Percentiles rank a stretch among this genome's conserved stretches.
phyloP scores from a whole-genome alignment of 208 protist species.

The Wallacemonas sp. region DNA sequence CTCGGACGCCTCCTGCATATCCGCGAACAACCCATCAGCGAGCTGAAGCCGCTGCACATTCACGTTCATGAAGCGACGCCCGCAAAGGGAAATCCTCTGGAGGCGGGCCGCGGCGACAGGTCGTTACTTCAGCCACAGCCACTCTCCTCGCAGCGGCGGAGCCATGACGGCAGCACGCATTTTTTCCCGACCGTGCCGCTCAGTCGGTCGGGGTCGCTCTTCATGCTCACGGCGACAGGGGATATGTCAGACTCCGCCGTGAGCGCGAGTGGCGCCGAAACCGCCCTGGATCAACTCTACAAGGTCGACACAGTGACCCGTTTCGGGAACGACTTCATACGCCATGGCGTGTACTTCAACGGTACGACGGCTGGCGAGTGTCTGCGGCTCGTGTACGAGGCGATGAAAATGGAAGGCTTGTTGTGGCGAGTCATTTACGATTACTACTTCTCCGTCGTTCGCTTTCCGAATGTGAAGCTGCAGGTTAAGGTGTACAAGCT shows the following conservation, averaged over 20 bases:
- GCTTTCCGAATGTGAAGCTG: conserved; percentile 73
- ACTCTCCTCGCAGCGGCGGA: background rate
- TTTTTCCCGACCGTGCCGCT: conserved; percentile 6
- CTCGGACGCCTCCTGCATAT: conserved; percentile 56
- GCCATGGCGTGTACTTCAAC: conserved; percentile 74
- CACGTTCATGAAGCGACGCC: conserved; percentile 4
- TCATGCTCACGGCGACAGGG: background rate
- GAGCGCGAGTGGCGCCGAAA: conserved; percentile 1
- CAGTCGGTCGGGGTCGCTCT: background rate
- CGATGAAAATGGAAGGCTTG: conserved; percentile 69
- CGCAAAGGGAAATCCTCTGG: background rate
- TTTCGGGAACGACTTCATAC: conserved; percentile 83
- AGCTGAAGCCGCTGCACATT: conserved; percentile 37
- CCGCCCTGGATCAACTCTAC: conserved; percentile 47
- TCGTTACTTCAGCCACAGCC: conserved; percentile 16
- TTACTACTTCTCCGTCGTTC: conserved; percentile 72
- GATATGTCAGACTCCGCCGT: background rate
- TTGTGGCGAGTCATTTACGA: conserved; percentile 73
- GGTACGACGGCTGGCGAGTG: conserved; percentile 27
- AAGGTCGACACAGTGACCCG: conserved; percentile 47
- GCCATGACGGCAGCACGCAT: conserved; percentile 16
- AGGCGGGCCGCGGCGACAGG: background rate
- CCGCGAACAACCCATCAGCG: conserved; percentile 43
- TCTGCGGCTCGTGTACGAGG: conserved; percentile 53
- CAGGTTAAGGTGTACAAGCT: conserved; percentile 84